Percentiles rank a stretch among this genome's conserved stretches.
Evolutionary conservation across 2,329 filamentous ascomycete genomes (phyloP).

Genomic region (Aspergillus fumigatiaffinis): DNA sequence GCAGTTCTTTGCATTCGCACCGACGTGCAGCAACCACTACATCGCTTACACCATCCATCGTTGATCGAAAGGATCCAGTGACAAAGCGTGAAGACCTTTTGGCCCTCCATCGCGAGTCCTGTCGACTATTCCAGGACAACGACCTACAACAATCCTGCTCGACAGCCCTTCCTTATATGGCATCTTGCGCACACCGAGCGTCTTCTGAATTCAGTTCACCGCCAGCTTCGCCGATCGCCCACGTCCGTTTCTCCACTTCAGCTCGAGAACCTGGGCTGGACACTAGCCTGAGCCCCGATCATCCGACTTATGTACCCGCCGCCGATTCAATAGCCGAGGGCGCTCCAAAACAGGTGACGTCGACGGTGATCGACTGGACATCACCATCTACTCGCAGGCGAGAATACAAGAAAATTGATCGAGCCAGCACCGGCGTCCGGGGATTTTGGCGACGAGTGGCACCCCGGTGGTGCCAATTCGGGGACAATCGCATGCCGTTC

Average conservation of each 20-base stretch:
- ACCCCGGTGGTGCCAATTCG: conserved; percentile 37
- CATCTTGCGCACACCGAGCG: conserved; percentile 4
- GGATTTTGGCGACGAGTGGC: conserved; percentile 41
- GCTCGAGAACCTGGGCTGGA: conserved; percentile 3
- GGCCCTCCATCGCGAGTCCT: conserved; percentile 38
- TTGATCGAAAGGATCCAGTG: conserved; percentile 15
- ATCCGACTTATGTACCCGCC: background rate
- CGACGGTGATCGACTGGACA: conserved; percentile 47
- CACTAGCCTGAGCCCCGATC: background rate
- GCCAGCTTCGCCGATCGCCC: conserved; percentile 10
- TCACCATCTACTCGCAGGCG: conserved; percentile 40
- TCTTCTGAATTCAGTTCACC: conserved; percentile 14
- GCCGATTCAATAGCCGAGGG: background rate
- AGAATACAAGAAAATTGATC: conserved; percentile 54
- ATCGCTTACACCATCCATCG: conserved; percentile 23
- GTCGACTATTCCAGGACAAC: conserved; percentile 36
- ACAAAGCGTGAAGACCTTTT: conserved; percentile 33
- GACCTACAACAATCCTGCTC: background rate
- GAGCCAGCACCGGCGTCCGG: conserved; percentile 38
- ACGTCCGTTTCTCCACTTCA: conserved; percentile 4
- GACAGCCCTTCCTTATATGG: background rate
- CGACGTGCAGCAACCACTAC: conserved; percentile 21
- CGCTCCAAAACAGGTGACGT: conserved; percentile 21
- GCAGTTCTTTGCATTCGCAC: conserved; percentile 27
- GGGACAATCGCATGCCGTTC: conserved; percentile 35